phyloP scores from a whole-genome alignment of 2,329 filamentous ascomycete genomes.

The Bipolaris cookei region DNA sequence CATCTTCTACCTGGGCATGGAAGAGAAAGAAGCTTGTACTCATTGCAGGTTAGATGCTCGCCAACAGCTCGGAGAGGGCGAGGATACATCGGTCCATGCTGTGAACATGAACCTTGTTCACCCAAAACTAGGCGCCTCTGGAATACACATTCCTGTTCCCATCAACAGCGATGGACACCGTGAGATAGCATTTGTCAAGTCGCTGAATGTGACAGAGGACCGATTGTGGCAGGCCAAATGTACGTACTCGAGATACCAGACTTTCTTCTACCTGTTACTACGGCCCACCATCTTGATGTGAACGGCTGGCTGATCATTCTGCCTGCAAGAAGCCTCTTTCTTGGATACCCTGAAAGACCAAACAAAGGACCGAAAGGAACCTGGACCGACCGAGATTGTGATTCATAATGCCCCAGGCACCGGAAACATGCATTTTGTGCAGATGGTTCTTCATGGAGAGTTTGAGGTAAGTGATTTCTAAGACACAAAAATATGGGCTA shows the following conservation, averaged over 20 bases:
- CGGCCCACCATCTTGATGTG: not conserved
- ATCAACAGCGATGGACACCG: slow-evolving; percentile 62
- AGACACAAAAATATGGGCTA: not conserved
- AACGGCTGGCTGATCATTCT: slow-evolving; percentile 22
- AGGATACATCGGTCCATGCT: slow-evolving; percentile 61
- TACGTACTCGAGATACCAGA: slow-evolving; percentile 42
- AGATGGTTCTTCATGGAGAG: slow-evolving; percentile 84
- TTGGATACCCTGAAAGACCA: slow-evolving; percentile 65
- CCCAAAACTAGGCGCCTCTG: slow-evolving; percentile 75
- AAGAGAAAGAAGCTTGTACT: slow-evolving; percentile 66
- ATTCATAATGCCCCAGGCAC: slow-evolving; percentile 65
- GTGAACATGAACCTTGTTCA: slow-evolving; percentile 74
- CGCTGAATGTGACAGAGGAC: slow-evolving; percentile 67
- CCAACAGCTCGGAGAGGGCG: slow-evolving; percentile 54
- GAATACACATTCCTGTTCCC: slow-evolving; percentile 69
- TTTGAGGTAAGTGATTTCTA: slow-evolving; percentile 64
- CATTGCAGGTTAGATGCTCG: slow-evolving; percentile 60
- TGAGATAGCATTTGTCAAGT: slow-evolving; percentile 74
- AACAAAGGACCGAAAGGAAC: slow-evolving; percentile 50
- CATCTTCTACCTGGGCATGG: slow-evolving; percentile 80
- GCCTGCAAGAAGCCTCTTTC: slow-evolving; percentile 62
- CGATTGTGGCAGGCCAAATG: slow-evolving; percentile 80
- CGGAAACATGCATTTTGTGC: slow-evolving; percentile 84
- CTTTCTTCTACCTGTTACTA: not conserved
- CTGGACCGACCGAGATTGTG: slow-evolving; percentile 52